Percentiles rank a stretch among this genome's conserved stretches.
These are phyloP conservation scores for Pichia phayaonensis DNA, from an alignment of 805 yeast genomes.

Conservation along the genomic window DNA sequence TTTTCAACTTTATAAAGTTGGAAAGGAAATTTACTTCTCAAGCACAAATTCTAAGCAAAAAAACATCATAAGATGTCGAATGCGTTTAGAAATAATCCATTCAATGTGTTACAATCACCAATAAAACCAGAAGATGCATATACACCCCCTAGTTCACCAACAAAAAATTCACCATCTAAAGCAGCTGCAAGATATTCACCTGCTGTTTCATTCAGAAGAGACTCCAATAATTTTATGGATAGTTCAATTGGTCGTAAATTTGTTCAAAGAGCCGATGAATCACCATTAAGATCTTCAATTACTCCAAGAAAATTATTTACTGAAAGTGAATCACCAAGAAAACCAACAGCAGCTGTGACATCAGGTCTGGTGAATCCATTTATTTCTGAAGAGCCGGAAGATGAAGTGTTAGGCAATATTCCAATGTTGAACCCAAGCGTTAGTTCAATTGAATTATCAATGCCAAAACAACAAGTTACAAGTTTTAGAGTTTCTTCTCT, in stretches of 20 bases:
- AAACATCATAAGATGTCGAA: slow-evolving; percentile 11
- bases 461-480: slow-evolving; percentile 9
- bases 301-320: slow-evolving; percentile 66
- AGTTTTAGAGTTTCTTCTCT: slow-evolving; percentile 18
- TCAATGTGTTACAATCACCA: slow-evolving; percentile 23
- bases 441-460: slow-evolving; percentile 1
- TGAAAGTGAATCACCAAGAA: slow-evolving; percentile 62
- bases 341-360: slow-evolving; percentile 42
- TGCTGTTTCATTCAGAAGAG: slow-evolving; percentile 32
- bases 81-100: slow-evolving; percentile 24
- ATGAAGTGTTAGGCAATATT: slow-evolving; percentile 19
- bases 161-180: slow-evolving; percentile 29
- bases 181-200: slow-evolving; percentile 38
- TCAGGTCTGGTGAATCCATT: slow-evolving; percentile 44
- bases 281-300: slow-evolving; percentile 13
- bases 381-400: slow-evolving; percentile 33
- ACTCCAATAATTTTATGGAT: slow-evolving; percentile 16
- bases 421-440: slow-evolving; percentile 19
- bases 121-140: slow-evolving; percentile 25
- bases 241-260: slow-evolving; percentile 34
- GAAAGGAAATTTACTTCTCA: neutral
- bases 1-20: neutral
- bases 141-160: slow-evolving; percentile 28
- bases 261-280: slow-evolving; percentile 27
- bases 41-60: neutral